A percentile compares a stretch with the other conserved stretches of the same genome.
These are phyloP conservation scores for Labyrinthula sp. DNA, from an alignment of 352 stramenopile genomes.

Conservation along the genomic window DNA sequence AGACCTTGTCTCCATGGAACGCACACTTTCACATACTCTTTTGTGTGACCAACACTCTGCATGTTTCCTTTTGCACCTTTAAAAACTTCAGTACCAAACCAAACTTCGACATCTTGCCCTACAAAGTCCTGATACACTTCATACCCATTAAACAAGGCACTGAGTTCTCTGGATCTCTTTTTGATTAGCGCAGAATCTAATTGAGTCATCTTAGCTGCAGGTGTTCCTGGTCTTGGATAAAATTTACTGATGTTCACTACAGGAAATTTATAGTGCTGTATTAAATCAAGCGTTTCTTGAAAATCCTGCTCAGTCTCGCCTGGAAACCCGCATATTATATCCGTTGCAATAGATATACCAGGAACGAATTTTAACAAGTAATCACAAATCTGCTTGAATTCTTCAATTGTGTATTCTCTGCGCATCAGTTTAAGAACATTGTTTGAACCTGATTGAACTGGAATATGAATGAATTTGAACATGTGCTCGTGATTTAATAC, in stretches of 20 bases:
- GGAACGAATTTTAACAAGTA: conserved; percentile 49
- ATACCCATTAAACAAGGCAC: conserved; percentile 56
- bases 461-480: conserved; percentile 67
- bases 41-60: conserved; percentile 57
- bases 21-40: conserved; percentile 72
- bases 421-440: conserved; percentile 64
- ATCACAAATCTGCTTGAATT: conserved; percentile 54
- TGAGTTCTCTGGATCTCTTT: conserved; percentile 53
- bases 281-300: conserved; percentile 55
- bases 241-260: conserved; percentile 79
- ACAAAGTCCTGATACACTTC: conserved; percentile 50
- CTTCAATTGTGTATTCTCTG: conserved; percentile 56
- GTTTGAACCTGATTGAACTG: conserved; percentile 62
- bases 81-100: conserved; percentile 42
- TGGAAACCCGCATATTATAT: conserved; percentile 74
- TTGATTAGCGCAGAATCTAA: conserved; percentile 62
- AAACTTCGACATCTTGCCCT: conserved; percentile 39
- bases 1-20: conserved; percentile 31
- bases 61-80: conserved; percentile 47
- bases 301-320: conserved; percentile 63
- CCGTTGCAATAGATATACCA: conserved; percentile 57
- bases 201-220: conserved; percentile 61
- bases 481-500: conserved; percentile 54
- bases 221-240: conserved; percentile 63
- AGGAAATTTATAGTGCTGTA: conserved; percentile 59